Base-by-base conservation (phyloP, 2,329 filamentous ascomycete species). In the Beauveria sp. region DNA sequence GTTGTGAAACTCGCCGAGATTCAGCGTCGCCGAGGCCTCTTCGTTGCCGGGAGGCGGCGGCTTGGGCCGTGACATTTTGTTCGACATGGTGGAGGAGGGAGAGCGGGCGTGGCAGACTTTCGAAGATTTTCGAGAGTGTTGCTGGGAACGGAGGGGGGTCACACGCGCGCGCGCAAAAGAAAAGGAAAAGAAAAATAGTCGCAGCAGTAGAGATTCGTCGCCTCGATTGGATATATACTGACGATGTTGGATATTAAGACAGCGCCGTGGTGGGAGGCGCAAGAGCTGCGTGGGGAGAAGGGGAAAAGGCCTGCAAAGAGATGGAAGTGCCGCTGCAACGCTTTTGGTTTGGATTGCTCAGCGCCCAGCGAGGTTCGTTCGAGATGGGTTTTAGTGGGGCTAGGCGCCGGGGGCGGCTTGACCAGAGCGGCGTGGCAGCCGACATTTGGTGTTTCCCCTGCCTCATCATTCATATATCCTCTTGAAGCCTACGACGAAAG, bases 1-100 rank as follows among this genome's bases (percentile, higher is more conserved):
- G 70, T 93, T 82, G 69, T 96, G 86, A 77, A 98, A 97, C 73
- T 97, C 93, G 77, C 95, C 95, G 12, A 99, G 88, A 73, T 88
- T 90, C 65, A 98, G 86, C 60, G 86, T 86, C 8, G 85, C 80
- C 55, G 88, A 86, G 26, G 93, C 93, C 78, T 97, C 92, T 75
- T 98, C 93, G 73, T 96, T 93, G 72, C 89, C 89, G 62, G 86
- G 82, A 53, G 84, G 83, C 50, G 81, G 78, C 65, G 86, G 88
- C 76, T 89, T 91, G 64, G 82, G 80, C 63, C 89, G 87, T 60
- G 87, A 86, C 30, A 84, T 86, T 40, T 75, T 75, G 66, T 77
- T 71, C 66, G 77, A 74, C 66, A 71, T 74, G 58, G 54, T 64
- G 46, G 12, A 10, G 16, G 40, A 22, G 22, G 43, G 24, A 43